phyloP scores from a whole-genome alignment of 495 filamentous ascomycete genomes.

The Articulospora tetracladia region DNA sequence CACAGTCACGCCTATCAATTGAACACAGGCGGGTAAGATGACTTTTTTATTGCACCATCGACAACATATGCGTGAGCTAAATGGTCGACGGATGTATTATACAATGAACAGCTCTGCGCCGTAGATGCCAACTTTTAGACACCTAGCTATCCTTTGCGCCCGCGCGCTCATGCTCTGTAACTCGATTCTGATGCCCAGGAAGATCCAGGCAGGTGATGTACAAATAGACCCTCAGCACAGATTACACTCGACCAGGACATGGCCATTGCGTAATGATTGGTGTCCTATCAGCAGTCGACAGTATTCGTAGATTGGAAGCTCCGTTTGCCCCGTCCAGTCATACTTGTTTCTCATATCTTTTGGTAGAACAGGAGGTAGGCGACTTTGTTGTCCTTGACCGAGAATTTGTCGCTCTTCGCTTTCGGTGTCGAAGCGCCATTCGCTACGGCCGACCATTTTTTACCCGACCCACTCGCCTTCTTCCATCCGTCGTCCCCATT shows the following conservation, averaged over 20 bases:
- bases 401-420: slow-evolving; percentile 64
- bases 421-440: slow-evolving; percentile 61
- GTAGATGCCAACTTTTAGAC: slow-evolving; percentile 18
- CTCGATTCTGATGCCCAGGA: slow-evolving; percentile 8
- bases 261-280: not conserved
- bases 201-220: slow-evolving; percentile 14
- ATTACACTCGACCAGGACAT: not conserved
- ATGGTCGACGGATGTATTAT: slow-evolving; percentile 14
- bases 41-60: slow-evolving; percentile 10
- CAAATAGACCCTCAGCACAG: slow-evolving; percentile 6
- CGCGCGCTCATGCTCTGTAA: slow-evolving; percentile 20
- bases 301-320: not conserved
- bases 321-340: not conserved
- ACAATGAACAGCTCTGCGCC: slow-evolving; percentile 17
- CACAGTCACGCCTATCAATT: too few species aligned
- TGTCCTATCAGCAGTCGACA: not conserved
- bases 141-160: slow-evolving; percentile 14
- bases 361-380: slow-evolving; percentile 97
- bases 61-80: not conserved
- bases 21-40: too few species aligned
- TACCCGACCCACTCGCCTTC: slow-evolving; percentile 63
- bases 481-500: slow-evolving; percentile 75
- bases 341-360: slow-evolving; percentile 25
- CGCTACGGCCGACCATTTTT: slow-evolving; percentile 60
- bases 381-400: slow-evolving; percentile 87